Evolutionary conservation across 2,329 filamentous ascomycete species (phyloP).

Genomic region (Nigrospora sphaerica): DNA sequence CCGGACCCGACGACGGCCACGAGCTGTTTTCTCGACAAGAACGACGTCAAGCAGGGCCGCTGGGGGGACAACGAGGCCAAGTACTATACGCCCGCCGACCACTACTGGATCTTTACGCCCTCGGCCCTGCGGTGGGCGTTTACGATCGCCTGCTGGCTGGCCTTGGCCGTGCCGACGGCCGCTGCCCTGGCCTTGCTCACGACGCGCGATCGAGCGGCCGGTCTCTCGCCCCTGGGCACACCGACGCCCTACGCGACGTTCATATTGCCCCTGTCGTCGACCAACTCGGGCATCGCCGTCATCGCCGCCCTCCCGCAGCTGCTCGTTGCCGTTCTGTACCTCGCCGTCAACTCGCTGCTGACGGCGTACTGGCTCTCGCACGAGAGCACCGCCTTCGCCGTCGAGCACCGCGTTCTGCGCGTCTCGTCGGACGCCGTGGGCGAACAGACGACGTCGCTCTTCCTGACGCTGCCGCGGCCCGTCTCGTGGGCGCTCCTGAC

Average conservation of each 20-base stretch:
- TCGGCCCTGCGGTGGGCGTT: conserved; percentile 34
- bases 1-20: conserved; percentile 23
- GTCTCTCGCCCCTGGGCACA: conserved; percentile 30
- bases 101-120: conserved; percentile 39
- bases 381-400: conserved; percentile 38
- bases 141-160: conserved; percentile 30
- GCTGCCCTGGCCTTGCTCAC: conserved; percentile 31
- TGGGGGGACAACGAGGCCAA: conserved; percentile 37
- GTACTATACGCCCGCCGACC: conserved; percentile 30
- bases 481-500: conserved; percentile 36
- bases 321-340: conserved; percentile 38
- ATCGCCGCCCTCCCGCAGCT: conserved; percentile 41
- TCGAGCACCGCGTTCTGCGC: conserved; percentile 29
- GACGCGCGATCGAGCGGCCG: conserved; percentile 14
- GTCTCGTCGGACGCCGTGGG: conserved; percentile 36
- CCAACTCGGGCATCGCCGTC: conserved; percentile 22
- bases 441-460: conserved; percentile 37
- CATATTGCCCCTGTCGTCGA: conserved; percentile 8
- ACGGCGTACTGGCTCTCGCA: conserved; percentile 42
- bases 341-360: conserved; percentile 38
- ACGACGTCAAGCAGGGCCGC: conserved; percentile 32
- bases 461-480: conserved; percentile 41
- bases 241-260: conserved; percentile 27
- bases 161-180: conserved; percentile 27
- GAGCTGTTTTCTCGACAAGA: conserved; percentile 38